These are phyloP conservation scores for Verticillium isaacii DNA, from an alignment of 2,329 filamentous ascomycete genomes.

Conservation along the genomic window DNA sequence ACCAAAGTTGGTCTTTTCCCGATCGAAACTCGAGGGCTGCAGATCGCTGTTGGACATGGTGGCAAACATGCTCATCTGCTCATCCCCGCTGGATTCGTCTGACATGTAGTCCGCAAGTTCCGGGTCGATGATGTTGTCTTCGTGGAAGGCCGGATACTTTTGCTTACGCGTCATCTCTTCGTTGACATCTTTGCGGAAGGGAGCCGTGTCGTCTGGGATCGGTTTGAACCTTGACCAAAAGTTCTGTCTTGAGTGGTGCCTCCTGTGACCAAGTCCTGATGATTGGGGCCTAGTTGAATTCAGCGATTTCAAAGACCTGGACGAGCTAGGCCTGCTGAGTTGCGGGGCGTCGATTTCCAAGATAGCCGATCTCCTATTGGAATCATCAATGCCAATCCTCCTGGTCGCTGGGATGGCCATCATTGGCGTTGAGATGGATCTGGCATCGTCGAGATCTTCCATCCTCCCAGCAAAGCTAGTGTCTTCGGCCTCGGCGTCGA, in stretches of 20 bases:
- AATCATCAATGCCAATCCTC: constrained; percentile 55
- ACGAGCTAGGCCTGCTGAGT: constrained; percentile 86
- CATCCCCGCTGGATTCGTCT: constrained; percentile 89
- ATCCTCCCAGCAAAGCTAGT: constrained; percentile 33
- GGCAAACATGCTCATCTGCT: constrained; percentile 83
- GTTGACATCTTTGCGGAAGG: constrained; percentile 70
- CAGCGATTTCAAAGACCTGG: constrained; percentile 77
- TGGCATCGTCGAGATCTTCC: constrained; percentile 40
- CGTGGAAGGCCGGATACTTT: constrained; percentile 86
- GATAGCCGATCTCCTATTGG: constrained; percentile 80
- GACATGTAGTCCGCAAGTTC: constrained; percentile 95
- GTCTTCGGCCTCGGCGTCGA: constrained; percentile 34
- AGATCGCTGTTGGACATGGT: constrained; percentile 63
- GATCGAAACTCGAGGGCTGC: constrained; percentile 63
- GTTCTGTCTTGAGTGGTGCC: constrained; percentile 84
- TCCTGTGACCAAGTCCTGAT: constrained; percentile 60
- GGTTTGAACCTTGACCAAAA: constrained; percentile 72
- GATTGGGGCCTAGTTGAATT: constrained; percentile 68
- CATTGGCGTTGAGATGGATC: constrained; percentile 61
- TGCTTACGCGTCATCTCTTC: constrained; percentile 63
- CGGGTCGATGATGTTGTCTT: constrained; percentile 97
- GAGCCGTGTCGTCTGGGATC: constrained; percentile 72
- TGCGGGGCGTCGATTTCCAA: constrained; percentile 85
- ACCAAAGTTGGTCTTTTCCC: constrained; percentile 69
- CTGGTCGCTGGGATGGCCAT: constrained; percentile 66